Percentiles rank a stretch among this genome's conserved stretches.
Conservation (phyloP, 2,329 filamentous ascomycete species). For the Karstenula rhodostoma region DNA sequence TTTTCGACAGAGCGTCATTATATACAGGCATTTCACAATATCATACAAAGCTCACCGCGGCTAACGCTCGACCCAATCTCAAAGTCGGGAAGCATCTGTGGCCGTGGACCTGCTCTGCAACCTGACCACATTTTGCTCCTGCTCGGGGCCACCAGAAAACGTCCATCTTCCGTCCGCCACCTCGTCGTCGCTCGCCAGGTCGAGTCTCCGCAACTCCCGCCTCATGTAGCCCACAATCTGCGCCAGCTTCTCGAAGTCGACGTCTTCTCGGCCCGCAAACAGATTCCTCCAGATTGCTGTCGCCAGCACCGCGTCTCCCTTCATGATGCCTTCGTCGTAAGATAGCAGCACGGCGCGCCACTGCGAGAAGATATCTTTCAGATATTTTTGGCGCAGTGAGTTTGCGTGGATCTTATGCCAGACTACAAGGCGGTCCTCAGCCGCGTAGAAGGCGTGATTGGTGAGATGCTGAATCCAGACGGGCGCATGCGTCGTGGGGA, state of each 20-base stretch:
- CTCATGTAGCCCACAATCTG: constrained; percentile 71
- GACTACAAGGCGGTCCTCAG: constrained; percentile 82
- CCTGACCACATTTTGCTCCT: constrained; percentile 39
- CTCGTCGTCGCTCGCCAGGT: constrained; percentile 61
- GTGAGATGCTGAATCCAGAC: constrained; percentile 89
- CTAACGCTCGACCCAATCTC: constrained; percentile 1
- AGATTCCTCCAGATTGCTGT: constrained; percentile 93
- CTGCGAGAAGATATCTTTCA: constrained; percentile 90
- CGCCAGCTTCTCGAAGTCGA: constrained; percentile 68
- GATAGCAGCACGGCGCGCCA: constrained; percentile 88
- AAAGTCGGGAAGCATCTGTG: constrained; percentile 25
- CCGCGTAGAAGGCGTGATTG: constrained; percentile 93
- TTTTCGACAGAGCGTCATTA: background rate
- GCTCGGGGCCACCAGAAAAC: constrained; percentile 58
- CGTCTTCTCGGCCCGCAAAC: constrained; percentile 75
- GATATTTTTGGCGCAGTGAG: constrained; percentile 65
- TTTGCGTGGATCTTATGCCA: constrained; percentile 72
- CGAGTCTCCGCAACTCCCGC: constrained; percentile 63
- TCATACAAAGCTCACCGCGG: constrained; percentile 8
- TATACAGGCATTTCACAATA: constrained; percentile 8
- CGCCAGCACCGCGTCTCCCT: constrained; percentile 79
- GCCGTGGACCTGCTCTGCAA: constrained; percentile 31
- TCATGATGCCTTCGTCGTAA: constrained; percentile 82
- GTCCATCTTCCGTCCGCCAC: constrained; percentile 58
- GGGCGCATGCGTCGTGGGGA: constrained; percentile 73